These are phyloP conservation scores for Vanrija sp. DNA, from an alignment of 1,284 basidiomycete genomes.

Conservation along the genomic window DNA sequence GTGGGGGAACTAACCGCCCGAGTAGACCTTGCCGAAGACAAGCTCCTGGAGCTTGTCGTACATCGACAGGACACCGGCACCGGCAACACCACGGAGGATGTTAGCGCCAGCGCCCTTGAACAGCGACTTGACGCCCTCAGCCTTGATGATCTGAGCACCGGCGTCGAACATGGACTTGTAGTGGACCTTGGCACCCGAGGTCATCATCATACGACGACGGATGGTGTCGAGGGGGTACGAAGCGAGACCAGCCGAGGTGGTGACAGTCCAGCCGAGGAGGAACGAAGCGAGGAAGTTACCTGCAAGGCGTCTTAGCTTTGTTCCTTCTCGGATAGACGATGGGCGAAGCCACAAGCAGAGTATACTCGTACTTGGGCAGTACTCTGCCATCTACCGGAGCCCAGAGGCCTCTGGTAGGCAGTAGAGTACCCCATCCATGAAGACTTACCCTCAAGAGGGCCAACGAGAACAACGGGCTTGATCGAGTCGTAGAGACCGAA, in stretches of 20 bases:
- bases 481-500: slow-evolving; percentile 93
- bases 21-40: slow-evolving; percentile 95
- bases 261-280: slow-evolving; percentile 88
- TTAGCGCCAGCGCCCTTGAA: slow-evolving; percentile 60
- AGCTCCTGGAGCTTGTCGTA: slow-evolving; percentile 58
- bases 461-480: slow-evolving; percentile 87
- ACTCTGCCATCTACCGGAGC: no score
- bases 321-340: no score
- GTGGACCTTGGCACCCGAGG: slow-evolving; percentile 62
- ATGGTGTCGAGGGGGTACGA: slow-evolving; percentile 94
- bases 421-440: no score
- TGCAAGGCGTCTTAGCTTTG: no score
- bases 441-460: slow-evolving; percentile 67
- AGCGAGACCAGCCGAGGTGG: slow-evolving; percentile 90
- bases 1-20: no score
- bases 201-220: slow-evolving; percentile 97
- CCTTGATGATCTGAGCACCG: slow-evolving; percentile 59
- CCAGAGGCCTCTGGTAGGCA: no score
- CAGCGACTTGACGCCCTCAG: slow-evolving; percentile 59
- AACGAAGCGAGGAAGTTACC: slow-evolving; percentile 83
- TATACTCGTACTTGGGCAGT: no score
- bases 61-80: slow-evolving; percentile 65
- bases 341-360: no score
- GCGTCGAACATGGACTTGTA: slow-evolving; percentile 59
- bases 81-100: slow-evolving; percentile 64